Evolutionary conservation across 1,284 basidiomycete genomes (phyloP).

Genomic region (Leccinum angustisporum): DNA sequence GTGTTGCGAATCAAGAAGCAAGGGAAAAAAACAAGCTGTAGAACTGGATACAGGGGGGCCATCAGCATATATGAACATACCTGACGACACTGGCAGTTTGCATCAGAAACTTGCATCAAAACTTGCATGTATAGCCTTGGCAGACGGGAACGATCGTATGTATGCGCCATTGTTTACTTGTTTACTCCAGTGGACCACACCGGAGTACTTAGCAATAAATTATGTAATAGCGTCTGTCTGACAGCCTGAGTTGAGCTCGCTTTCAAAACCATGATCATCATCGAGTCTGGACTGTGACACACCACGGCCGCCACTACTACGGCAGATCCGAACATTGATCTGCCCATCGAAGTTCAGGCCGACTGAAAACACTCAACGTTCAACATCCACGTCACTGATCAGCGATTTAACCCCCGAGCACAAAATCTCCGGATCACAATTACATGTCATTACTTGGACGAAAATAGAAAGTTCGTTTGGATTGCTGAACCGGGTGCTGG

Average conservation of each 20-base stretch:
- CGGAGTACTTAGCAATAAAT: background rate
- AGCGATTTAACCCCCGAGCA: background rate
- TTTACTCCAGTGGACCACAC: too few relatives aligned
- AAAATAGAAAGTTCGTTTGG: background rate
- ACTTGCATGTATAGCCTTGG: conserved; percentile 19
- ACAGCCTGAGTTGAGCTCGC: background rate
- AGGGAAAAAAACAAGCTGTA: background rate
- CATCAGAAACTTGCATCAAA: conserved; percentile 24
- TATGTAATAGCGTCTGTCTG: background rate
- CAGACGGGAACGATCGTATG: background rate
- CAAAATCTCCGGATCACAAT: background rate
- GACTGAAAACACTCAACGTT: background rate
- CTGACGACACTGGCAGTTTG: conserved; percentile 22
- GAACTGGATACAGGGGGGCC: background rate
- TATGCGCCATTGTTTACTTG: too few relatives aligned
- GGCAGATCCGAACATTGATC: background rate
- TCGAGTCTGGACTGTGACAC: background rate
- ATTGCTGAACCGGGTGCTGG: background rate
- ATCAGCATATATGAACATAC: conserved; percentile 17
- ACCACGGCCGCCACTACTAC: background rate
- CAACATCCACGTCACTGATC: background rate
- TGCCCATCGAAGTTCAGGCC: background rate
- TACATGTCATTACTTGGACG: too few relatives aligned
- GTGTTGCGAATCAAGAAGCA: background rate
- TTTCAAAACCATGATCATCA: background rate